These are phyloP conservation scores for Heliosperma pusillum DNA, from an alignment of 148 eudicot genomes.

Conservation along the genomic window DNA sequence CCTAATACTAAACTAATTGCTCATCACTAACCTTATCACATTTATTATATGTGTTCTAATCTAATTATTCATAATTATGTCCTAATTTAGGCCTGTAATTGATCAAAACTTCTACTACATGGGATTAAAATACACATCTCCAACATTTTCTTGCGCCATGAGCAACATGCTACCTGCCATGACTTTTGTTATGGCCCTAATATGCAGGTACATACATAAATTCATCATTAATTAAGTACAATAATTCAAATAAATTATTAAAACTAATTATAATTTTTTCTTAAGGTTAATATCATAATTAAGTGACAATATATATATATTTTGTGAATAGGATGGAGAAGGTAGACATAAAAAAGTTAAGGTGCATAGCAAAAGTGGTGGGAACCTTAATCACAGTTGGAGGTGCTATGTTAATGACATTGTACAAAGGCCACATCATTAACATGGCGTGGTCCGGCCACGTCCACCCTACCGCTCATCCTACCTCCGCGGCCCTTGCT, in stretches of 20 bases:
- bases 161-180: conserved; percentile 99
- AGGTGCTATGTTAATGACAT: conserved; percentile 97
- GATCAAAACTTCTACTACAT: conserved; percentile 94
- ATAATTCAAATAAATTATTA: no score
- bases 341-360: conserved; percentile 61
- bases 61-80: neutral
- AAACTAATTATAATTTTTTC: no score
- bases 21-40: neutral
- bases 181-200: conserved; percentile 90
- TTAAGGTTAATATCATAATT: neutral
- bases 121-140: conserved; percentile 85
- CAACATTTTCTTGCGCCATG: conserved; percentile 96
- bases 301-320: neutral
- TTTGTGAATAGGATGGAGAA: conserved; percentile 68
- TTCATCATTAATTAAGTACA: no score
- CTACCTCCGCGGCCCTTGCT: conserved; percentile 23
- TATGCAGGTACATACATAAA: conserved; percentile 60
- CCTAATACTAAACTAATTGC: neutral
- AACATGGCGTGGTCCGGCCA: conserved; percentile 54
- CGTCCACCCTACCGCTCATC: conserved; percentile 29
- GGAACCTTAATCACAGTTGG: conserved; percentile 91
- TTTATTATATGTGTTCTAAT: neutral
- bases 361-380: conserved; percentile 85
- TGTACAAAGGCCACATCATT: conserved; percentile 77
- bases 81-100: conserved; percentile 67